phyloP scores from a whole-genome alignment of 176 grass and related monocot genomes.

The Cenchrus purpureus region DNA sequence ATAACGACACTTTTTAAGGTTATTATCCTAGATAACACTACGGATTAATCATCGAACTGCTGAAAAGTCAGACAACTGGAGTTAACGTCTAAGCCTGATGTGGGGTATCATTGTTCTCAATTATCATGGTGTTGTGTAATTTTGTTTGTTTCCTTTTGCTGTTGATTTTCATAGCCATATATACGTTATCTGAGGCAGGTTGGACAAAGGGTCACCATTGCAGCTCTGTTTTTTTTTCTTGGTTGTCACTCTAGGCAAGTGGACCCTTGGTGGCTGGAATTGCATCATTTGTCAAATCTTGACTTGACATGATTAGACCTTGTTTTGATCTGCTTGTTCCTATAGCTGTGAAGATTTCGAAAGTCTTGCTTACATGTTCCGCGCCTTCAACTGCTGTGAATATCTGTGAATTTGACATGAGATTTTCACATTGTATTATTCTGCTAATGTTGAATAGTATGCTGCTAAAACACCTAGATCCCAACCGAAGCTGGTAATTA shows the following conservation, averaged over 20 bases:
- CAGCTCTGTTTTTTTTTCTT: not conserved
- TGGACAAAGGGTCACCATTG: slow-evolving; percentile 23
- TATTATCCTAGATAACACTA: slow-evolving; percentile 6
- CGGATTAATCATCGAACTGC: slow-evolving; percentile 17
- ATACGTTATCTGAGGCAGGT: slow-evolving; percentile 13
- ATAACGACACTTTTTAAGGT: not conserved
- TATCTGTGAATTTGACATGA: not conserved
- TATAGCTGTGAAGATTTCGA: not conserved
- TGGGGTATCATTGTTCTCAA: slow-evolving; percentile 8
- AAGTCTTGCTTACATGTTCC: not conserved
- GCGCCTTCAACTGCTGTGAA: not conserved
- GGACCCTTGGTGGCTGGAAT: slow-evolving; percentile 10
- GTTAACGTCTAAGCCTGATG: slow-evolving; percentile 1
- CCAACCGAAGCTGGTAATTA: not conserved
- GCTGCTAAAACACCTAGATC: slow-evolving; percentile 1
- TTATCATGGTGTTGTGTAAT: not conserved
- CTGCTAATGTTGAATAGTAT: not conserved
- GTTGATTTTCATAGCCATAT: slow-evolving; percentile 41
- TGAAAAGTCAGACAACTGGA: not conserved
- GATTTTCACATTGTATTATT: not conserved
- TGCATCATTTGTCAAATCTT: slow-evolving; percentile 17
- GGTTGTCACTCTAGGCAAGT: slow-evolving; percentile 3
- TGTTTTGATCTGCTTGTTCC: not conserved
- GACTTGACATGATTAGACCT: slow-evolving; percentile 10
- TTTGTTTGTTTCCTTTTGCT: slow-evolving; percentile 31